Evolutionary conservation across 129 eudicot genomes (phyloP), one percentile per base, ranked within the genome.

Genomic region (Pulicaria dysenterica): DNA sequence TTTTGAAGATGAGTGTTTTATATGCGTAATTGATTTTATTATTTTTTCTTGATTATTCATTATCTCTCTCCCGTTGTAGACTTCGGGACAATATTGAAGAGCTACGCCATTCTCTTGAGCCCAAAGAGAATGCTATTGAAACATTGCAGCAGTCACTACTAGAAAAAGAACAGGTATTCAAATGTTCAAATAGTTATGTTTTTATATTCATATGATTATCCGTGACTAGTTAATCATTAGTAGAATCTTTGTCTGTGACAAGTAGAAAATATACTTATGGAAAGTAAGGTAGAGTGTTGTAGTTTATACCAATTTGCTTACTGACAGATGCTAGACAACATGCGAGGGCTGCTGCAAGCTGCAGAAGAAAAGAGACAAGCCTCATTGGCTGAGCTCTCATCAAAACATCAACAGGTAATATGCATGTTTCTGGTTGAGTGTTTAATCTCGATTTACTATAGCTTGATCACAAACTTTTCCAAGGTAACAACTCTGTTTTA

Each of bases 71-170:
- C 54, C 63, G 42, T 80, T 36, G 1, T 78, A 94, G 99, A 83
- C 94, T 94, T 75, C 91, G 99, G 66, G 99, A 94, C 77, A 85
- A 80, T 77, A 58, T 94, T 55, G 99, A 94, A 85, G 99, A 94
- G 80, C 41, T 94, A 73, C 91, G 99, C 7, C 85, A 77, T 73
- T 86, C 99, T 62, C 60, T 94, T 79, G 91, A 78, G 81, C 99
- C 97, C 54, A 94, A 94, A 76, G 96, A 94, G 78, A 82, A 73
- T 83, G 85, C 93, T 55, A 81, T 94, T 65, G 96, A 88, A 86
- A 69, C 94, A 55, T 83, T 90, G 76, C 96, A 94, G 66, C 96
- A 90, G 73, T 81, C 96, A 42, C 80, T 94, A 54, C 53, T 72
- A 44, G 99, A 90, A 69, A 94, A 94, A 72, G 97, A 94, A 34